Evolutionary conservation across 352 stramenopile genomes (phyloP).

Genomic region (Ophiocytium majus): DNA sequence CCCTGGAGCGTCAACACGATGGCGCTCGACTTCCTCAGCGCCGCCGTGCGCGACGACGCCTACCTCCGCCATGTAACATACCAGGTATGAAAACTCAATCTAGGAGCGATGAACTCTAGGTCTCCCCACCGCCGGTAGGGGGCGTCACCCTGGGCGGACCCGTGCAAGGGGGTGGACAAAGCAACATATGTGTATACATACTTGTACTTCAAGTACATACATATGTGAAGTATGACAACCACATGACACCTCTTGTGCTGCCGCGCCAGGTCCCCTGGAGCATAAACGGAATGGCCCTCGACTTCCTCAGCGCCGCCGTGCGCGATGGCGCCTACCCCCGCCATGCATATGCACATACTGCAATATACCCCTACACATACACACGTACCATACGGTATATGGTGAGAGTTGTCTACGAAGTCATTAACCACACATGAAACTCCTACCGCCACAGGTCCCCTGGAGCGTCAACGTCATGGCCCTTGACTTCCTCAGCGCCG

Average conservation of each 20-base stretch:
- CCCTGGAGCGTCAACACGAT: conserved; percentile 83
- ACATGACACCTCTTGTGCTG: no score
- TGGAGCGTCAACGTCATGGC: conserved; percentile 85
- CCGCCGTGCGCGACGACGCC: conserved; percentile 36
- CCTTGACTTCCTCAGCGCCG: conserved; percentile 60
- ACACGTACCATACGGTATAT: neutral
- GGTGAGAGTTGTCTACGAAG: neutral
- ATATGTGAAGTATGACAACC: no score
- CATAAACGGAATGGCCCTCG: conserved; percentile 80
- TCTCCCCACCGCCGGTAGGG: no score
- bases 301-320: conserved; percentile 48
- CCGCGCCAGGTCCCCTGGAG: conserved; percentile 78
- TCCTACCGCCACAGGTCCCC: conserved; percentile 63
- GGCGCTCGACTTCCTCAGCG: conserved; percentile 63
- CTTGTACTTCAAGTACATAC: no score
- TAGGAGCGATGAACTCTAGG: no score
- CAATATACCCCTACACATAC: neutral
- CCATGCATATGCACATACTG: neutral
- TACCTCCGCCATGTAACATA: no score
- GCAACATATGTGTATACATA: no score
- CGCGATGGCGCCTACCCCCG: no score
- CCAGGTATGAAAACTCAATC: no score
- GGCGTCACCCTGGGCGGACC: no score
- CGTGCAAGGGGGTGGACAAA: no score
- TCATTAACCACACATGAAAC: neutral